Base-by-base conservation (phyloP, 2,329 filamentous ascomycete genomes). In the Cladosporium sp. region DNA sequence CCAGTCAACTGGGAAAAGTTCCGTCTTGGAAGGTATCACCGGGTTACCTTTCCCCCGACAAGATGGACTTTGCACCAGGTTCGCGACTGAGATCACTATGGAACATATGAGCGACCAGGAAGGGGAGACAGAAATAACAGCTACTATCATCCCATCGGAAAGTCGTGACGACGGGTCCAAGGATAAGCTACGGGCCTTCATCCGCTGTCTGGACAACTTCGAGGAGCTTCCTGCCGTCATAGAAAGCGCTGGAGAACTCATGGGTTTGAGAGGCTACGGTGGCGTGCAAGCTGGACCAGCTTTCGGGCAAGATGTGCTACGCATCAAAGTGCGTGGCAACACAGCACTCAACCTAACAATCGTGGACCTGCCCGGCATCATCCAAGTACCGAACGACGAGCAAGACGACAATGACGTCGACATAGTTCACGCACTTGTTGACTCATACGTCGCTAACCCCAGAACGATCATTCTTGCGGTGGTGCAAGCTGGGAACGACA, bases 41-140 rank as follows among this genome's bases (percentile, higher is more conserved):
- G 34, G 34, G 21, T 82, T 0, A 86, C 44, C 44, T 2, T 49
- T 49, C 14, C 44, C 44, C 6, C 44, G 44, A 11, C 44, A 49
- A 24, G 44, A 49, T 14, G 44, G 44, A 3, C 11, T 49, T 3
- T 49, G 44, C 7, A 49, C 44, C 44, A 49, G 44, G 14, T 49
- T 49, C n/a, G 44, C 44, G 44, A 49, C 44, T 8, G 44, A 49
- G 44, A 49, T 49, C 24, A 49, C 18, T 4, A 49, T 49, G 44
- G 44, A 49, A n/a, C 44, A 49, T 10, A 49, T 3, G 1, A 11
- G 86, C 2, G 89, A 89, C 71, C 86, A 82, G 5, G 87, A 85
- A 0, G 85, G 88, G 0, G 80, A 89, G 0, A 84, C 88, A 68
- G 87, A 87, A 0, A 85, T 89, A 52, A 85, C 86, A 0, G 81